A percentile compares a stretch with the other conserved stretches of the same genome.
Conservation (phyloP, 1,284 basidiomycete genomes). For the Ceratobasidium sp. region DNA sequence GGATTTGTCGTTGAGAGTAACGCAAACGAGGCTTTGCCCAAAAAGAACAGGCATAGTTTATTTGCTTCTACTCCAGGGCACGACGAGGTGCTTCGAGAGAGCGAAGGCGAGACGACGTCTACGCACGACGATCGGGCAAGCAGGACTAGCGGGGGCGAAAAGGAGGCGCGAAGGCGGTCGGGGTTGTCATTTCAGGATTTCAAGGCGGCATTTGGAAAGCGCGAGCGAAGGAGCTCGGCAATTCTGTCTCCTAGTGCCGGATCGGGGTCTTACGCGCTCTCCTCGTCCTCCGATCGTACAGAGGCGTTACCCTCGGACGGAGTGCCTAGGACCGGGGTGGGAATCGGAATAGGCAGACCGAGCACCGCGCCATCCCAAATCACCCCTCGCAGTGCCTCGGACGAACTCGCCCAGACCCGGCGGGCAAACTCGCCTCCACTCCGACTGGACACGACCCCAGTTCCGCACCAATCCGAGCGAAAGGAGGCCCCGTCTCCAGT, state of each 20-base stretch:
- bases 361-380: conserved; percentile 1
- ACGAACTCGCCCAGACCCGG: neutral
- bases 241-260: neutral
- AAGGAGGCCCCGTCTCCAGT: conserved; percentile 17
- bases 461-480: neutral
- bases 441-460: neutral
- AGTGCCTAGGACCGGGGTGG: neutral
- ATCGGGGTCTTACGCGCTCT: conserved; percentile 7
- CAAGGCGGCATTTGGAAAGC: conserved; percentile 33
- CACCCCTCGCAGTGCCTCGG: conserved; percentile 12
- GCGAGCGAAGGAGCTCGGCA: conserved; percentile 13
- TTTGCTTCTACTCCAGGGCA: neutral
- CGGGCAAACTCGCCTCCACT: conserved; percentile 18
- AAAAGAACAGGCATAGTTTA: neutral
- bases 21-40: neutral
- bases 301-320: neutral
- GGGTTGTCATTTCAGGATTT: conserved; percentile 34
- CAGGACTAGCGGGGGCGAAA: conserved; percentile 5
- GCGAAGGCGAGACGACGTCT: conserved; percentile 1
- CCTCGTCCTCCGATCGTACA: neutral
- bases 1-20: conserved; percentile 9
- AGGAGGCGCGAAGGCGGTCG: conserved; percentile 19
- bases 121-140: conserved; percentile 8
- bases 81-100: conserved; percentile 3
- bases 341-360: conserved; percentile 19